These are phyloP conservation scores for Fraxinus xanthoxyloides DNA, from an alignment of 305 asterid species.

Conservation along the genomic window DNA sequence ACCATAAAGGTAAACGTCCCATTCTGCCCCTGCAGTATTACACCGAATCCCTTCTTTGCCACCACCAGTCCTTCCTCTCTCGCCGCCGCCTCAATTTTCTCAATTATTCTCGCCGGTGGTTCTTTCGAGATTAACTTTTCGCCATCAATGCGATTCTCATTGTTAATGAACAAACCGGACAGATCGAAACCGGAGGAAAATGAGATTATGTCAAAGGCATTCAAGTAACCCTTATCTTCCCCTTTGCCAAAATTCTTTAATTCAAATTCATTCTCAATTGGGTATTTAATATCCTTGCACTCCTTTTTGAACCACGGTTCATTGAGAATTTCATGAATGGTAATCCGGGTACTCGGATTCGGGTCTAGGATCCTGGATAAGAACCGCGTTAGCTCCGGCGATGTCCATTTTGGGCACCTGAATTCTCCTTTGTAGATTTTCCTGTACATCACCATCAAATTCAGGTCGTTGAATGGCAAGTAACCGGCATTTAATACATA, in stretches of 20 bases:
- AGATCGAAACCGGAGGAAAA: constrained; percentile 56
- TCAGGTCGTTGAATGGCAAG: constrained; percentile 59
- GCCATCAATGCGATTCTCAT: constrained; percentile 7
- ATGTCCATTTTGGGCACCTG: constrained; percentile 66
- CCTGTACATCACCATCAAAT: constrained; percentile 62
- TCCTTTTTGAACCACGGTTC: constrained; percentile 66
- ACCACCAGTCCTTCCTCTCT: constrained; percentile 33
- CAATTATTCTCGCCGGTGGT: constrained; percentile 42
- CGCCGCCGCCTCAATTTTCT: constrained; percentile 36
- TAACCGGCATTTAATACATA: constrained; percentile 62
- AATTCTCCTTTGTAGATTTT: constrained; percentile 64
- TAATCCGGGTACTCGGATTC: constrained; percentile 54
- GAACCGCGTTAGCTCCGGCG: constrained; percentile 48
- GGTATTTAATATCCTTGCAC: constrained; percentile 34
- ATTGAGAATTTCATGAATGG: constrained; percentile 40
- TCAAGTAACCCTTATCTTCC: constrained; percentile 27
- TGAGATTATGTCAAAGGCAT: constrained; percentile 59
- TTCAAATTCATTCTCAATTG: constrained; percentile 37
- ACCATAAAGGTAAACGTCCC: constrained; percentile 33
- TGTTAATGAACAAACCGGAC: constrained; percentile 43
- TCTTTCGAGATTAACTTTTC: constrained; percentile 42
- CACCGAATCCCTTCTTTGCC: constrained; percentile 29
- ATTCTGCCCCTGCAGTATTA: constrained; percentile 46
- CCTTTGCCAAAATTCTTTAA: constrained; percentile 17
- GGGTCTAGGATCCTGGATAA: constrained; percentile 57